phyloP scores from a whole-genome alignment of 1,284 basidiomycete species.

The Apiotrichum gracile region DNA sequence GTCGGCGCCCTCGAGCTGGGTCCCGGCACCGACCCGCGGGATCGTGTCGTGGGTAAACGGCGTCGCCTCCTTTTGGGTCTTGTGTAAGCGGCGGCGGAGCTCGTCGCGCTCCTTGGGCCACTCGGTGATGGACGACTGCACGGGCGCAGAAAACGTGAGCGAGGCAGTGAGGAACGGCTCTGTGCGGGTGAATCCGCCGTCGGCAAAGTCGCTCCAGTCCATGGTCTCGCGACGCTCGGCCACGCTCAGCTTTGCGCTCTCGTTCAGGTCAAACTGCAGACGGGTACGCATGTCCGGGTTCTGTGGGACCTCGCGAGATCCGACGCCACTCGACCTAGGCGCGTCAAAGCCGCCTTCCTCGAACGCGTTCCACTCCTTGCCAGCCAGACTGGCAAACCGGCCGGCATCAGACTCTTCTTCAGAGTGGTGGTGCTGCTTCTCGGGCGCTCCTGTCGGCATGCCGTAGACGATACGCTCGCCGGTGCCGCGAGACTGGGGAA shows the following conservation, averaged over 20 bases:
- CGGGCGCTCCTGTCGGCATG: background rate
- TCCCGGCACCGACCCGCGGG: conserved; percentile 54
- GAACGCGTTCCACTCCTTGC: conserved; percentile 82
- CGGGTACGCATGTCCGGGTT: conserved; percentile 51
- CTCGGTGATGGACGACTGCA: conserved; percentile 58
- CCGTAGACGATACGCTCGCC: conserved; percentile 6
- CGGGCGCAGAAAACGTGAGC: conserved; percentile 69
- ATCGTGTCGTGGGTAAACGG: conserved; percentile 79
- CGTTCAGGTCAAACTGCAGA: conserved; percentile 77
- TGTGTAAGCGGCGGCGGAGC: conserved; percentile 69
- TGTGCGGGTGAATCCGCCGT: conserved; percentile 65
- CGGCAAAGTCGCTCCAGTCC: conserved; percentile 78
- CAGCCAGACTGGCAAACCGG: conserved; percentile 69
- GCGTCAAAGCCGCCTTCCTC: conserved; percentile 70
- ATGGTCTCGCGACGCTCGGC: conserved; percentile 68
- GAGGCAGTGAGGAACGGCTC: conserved; percentile 68
- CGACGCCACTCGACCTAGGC: conserved; percentile 1
- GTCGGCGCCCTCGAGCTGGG: conserved; percentile 32
- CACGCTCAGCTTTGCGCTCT: conserved; percentile 69
- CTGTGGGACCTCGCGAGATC: conserved; percentile 48
- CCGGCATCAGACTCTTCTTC: conserved; percentile 52
- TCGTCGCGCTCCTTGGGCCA: conserved; percentile 70
- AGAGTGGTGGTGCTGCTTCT: conserved; percentile 1
- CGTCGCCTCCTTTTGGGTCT: conserved; percentile 69
- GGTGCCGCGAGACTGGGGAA: conserved; percentile 14